A percentile compares a stretch with the other conserved stretches of the same genome.
Evolutionary conservation across 2,329 filamentous ascomycete species (phyloP).

Genomic region (Fusarium musae): DNA sequence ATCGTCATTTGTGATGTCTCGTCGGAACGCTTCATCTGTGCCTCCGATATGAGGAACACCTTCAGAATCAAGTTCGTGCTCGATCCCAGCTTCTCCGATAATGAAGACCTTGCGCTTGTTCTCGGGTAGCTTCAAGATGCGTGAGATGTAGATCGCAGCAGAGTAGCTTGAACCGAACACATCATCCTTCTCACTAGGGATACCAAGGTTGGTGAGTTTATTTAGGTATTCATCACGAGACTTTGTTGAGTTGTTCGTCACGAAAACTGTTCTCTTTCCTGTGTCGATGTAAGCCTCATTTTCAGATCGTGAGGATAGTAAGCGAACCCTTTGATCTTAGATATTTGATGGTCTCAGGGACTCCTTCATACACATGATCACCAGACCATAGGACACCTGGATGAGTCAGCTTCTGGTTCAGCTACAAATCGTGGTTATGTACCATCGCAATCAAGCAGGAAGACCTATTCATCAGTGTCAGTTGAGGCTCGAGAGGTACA

Average conservation of each 20-base stretch:
- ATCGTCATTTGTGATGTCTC: slow-evolving; percentile 84
- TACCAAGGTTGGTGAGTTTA: slow-evolving; percentile 85
- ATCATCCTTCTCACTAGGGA: slow-evolving; percentile 84
- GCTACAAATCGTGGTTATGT: slow-evolving; percentile 41
- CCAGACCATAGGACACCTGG: slow-evolving; percentile 96
- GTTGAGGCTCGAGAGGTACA: not conserved
- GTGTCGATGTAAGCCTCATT: slow-evolving; percentile 8
- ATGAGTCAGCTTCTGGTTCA: slow-evolving; percentile 9
- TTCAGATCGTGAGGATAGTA: not conserved
- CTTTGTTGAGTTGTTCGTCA: slow-evolving; percentile 99
- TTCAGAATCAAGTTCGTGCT: slow-evolving; percentile 86
- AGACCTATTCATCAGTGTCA: slow-evolving; percentile 68
- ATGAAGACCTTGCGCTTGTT: slow-evolving; percentile 95
- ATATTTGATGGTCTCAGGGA: slow-evolving; percentile 85
- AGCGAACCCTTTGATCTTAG: slow-evolving; percentile 79
- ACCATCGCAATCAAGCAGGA: slow-evolving; percentile 98
- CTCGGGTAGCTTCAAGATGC: slow-evolving; percentile 82
- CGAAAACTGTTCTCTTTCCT: slow-evolving; percentile 95
- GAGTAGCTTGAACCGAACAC: slow-evolving; percentile 97
- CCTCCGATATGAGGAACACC: slow-evolving; percentile 85
- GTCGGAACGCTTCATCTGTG: slow-evolving; percentile 80
- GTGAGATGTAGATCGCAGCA: slow-evolving; percentile 92
- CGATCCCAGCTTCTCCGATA: slow-evolving; percentile 89
- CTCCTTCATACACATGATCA: slow-evolving; percentile 85
- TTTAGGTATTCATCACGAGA: slow-evolving; percentile 91